Evolutionary conservation across 768 basidiomycete genomes (phyloP).

Genomic region (Trametes cingulata): DNA sequence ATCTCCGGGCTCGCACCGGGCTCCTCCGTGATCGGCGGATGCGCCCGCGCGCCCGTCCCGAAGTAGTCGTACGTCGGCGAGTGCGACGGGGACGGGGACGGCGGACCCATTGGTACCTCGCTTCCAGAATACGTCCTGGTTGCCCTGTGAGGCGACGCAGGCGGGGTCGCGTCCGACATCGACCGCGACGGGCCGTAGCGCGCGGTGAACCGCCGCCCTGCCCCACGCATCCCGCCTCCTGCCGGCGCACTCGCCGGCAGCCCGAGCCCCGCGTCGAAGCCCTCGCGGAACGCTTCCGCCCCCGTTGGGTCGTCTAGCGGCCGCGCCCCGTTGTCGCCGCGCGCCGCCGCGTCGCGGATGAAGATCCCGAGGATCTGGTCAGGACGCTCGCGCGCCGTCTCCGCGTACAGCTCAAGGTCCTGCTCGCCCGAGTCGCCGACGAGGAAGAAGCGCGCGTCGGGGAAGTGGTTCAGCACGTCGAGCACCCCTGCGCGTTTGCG

Average conservation of each 20-base stretch:
- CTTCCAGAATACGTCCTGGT: conserved; percentile 19
- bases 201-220: conserved; percentile 1
- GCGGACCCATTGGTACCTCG: background rate
- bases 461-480: conserved; percentile 77
- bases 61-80: conserved; percentile 19
- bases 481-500: conserved; percentile 81
- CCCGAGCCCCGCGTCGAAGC: background rate
- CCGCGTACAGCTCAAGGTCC: conserved; percentile 87
- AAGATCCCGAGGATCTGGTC: conserved; percentile 76
- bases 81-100: background rate
- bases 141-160: background rate
- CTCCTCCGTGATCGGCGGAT: conserved; percentile 26
- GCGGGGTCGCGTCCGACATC: background rate
- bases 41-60: conserved; percentile 9
- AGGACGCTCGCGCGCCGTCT: conserved; percentile 69
- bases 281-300: conserved; percentile 11
- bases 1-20: conserved; percentile 20
- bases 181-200: conserved; percentile 12
- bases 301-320: conserved; percentile 70
- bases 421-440: conserved; percentile 95
- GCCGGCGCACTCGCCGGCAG: background rate
- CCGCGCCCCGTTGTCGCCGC: conserved; percentile 32
- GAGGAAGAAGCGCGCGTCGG: conserved; percentile 73
- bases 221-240: conserved; percentile 5
- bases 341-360: conserved; percentile 69